These are phyloP conservation scores for Linderina pennispora DNA, from an alignment of 192 early-diverging fungal genomes.

Conservation along the genomic window DNA sequence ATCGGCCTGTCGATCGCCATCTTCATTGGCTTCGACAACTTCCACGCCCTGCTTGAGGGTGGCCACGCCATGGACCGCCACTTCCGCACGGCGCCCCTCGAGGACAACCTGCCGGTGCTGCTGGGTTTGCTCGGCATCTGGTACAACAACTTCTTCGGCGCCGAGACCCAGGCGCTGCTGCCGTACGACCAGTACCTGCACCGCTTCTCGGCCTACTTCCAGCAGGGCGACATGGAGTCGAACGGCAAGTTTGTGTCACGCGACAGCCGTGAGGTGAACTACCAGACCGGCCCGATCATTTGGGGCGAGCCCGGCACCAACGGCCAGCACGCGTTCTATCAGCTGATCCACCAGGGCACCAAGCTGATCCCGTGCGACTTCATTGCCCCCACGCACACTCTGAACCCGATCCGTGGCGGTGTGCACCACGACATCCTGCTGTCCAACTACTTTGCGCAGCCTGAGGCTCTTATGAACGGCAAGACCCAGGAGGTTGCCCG, in stretches of 20 bases:
- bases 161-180: conserved; percentile 88
- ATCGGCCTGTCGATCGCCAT: conserved; percentile 97
- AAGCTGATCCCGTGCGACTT: conserved; percentile 96
- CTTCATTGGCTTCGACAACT: conserved; percentile 93
- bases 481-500: conserved; percentile 76
- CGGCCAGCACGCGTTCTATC: conserved; percentile 99
- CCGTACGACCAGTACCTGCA: conserved; percentile 99
- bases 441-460: conserved; percentile 99
- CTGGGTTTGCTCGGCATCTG: conserved; percentile 86
- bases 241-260: conserved; percentile 95
- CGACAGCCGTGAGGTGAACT: conserved; percentile 69
- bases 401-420: conserved; percentile 83
- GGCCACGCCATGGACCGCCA: conserved; percentile 97
- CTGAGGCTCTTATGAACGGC: conserved; percentile 95
- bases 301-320: conserved; percentile 99
- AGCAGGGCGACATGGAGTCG: conserved; percentile 99
- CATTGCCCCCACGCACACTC: conserved; percentile 87
- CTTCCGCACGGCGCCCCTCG: conserved; percentile 84
- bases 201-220: conserved; percentile 98
- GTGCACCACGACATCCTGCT: conserved; percentile 93
- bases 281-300: conserved; percentile 93
- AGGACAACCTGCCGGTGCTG: conserved; percentile 90
- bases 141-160: conserved; percentile 99
- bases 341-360: conserved; percentile 98
- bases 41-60: conserved; percentile 80